Evolutionary conservation across 305 asterid genomes (phyloP).

Genomic region (Fraxinus floribunda): DNA sequence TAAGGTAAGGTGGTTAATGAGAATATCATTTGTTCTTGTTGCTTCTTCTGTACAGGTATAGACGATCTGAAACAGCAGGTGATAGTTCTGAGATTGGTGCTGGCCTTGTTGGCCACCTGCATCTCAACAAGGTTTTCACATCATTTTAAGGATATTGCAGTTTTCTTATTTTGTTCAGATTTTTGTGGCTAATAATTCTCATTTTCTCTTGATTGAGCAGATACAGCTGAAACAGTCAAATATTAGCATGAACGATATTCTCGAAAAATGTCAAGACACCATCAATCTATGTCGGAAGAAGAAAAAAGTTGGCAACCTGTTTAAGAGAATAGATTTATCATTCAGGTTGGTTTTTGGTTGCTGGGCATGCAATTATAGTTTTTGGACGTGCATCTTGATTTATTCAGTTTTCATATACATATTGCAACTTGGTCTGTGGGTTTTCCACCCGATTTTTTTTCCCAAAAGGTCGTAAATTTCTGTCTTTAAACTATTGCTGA

Average conservation of each 20-base stretch:
- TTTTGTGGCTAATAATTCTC: slow-evolving; percentile 26
- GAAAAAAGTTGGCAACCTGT: slow-evolving; percentile 61
- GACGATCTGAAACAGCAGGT: slow-evolving; percentile 34
- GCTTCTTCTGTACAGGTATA: slow-evolving; percentile 53
- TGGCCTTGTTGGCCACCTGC: slow-evolving; percentile 90
- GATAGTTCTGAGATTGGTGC: slow-evolving; percentile 47
- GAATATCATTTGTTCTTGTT: slow-evolving; percentile 6
- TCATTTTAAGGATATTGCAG: slow-evolving; percentile 22
- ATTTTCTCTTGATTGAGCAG: slow-evolving; percentile 43
- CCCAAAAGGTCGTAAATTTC: background rate
- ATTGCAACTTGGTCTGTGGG: slow-evolving; percentile 20
- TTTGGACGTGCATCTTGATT: slow-evolving; percentile 6
- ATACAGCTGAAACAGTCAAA: slow-evolving; percentile 43
- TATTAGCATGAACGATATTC: slow-evolving; percentile 51
- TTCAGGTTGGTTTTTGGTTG: slow-evolving; percentile 58
- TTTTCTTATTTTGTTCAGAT: slow-evolving; percentile 3
- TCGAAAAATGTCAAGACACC: slow-evolving; percentile 67
- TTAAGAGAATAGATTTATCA: slow-evolving; percentile 59
- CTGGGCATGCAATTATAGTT: slow-evolving; percentile 21
- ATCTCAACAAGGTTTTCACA: slow-evolving; percentile 67
- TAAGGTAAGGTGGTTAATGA: background rate
- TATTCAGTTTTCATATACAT: slow-evolving; percentile 15
- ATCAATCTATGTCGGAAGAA: slow-evolving; percentile 51
- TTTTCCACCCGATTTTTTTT: background rate
- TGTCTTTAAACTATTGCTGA: background rate